Percentiles rank a stretch among this genome's conserved stretches.
These are phyloP conservation scores for Yamadazyma takamatsuzukensis DNA, from an alignment of 805 yeast genomes.

Conservation along the genomic window DNA sequence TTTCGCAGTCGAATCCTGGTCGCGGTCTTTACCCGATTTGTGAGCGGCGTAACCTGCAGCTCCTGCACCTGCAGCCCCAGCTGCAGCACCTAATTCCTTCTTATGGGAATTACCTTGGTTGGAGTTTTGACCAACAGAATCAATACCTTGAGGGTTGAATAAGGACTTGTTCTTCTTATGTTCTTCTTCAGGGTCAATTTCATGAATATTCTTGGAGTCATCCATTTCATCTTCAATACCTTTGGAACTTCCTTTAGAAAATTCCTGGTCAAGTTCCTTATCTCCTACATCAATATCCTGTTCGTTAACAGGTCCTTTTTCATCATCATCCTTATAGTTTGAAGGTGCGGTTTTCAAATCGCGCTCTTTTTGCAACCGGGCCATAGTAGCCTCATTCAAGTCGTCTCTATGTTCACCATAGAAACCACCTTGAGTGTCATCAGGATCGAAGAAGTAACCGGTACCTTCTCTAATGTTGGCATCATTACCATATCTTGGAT, in stretches of 20 bases:
- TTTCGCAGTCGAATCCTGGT: no score
- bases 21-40: conserved; percentile 1
- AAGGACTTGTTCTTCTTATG: conserved; percentile 30
- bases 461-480: conserved; percentile 25
- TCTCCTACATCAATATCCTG: no score
- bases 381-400: conserved; percentile 11
- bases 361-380: conserved; percentile 9
- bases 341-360: conserved; percentile 15
- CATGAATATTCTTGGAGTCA: neutral
- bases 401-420: conserved; percentile 6
- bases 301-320: neutral
- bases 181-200: conserved; percentile 20
- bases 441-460: conserved; percentile 32
- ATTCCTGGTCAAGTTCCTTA: neutral
- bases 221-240: no score
- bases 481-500: conserved; percentile 26
- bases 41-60: conserved; percentile 8
- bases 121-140: conserved; percentile 13
- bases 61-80: conserved; percentile 13
- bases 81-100: conserved; percentile 2
- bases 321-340: conserved; percentile 10
- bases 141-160: conserved; percentile 25
- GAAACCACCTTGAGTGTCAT: conserved; percentile 33
- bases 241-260: no score
- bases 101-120: neutral